Evolutionary conservation across 805 yeast species (phyloP).

Genomic region (Lipomyces sp.): DNA sequence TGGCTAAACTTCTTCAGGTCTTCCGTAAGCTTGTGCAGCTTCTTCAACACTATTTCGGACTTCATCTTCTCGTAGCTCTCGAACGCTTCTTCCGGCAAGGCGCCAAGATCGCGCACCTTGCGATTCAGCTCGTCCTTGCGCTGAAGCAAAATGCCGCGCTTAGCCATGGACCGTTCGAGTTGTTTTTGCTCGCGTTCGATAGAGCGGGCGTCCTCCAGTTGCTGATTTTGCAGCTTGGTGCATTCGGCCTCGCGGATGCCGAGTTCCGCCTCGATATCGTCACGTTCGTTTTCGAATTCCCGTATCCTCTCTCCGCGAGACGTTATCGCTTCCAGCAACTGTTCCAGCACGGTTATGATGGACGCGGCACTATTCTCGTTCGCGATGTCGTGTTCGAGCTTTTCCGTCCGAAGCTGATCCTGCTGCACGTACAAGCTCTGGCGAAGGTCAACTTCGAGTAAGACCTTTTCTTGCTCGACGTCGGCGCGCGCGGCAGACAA

Average conservation of each 20-base stretch:
- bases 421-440: constrained; percentile 56
- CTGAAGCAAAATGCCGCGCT: constrained; percentile 53
- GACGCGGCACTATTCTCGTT: constrained; percentile 34
- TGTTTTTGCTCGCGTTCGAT: constrained; percentile 59
- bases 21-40: constrained; percentile 53
- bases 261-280: constrained; percentile 30
- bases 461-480: constrained; percentile 48
- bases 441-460: constrained; percentile 54
- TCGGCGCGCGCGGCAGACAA: constrained; percentile 43
- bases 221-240: constrained; percentile 55
- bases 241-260: constrained; percentile 42
- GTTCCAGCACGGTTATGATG: constrained; percentile 24
- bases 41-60: constrained; percentile 53
- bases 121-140: constrained; percentile 70
- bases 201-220: constrained; percentile 50
- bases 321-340: constrained; percentile 33
- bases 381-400: constrained; percentile 21
- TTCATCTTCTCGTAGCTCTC: constrained; percentile 43
- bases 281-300: constrained; percentile 31
- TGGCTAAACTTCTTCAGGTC: constrained; percentile 64
- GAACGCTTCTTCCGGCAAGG: constrained; percentile 81
- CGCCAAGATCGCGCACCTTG: constrained; percentile 80
- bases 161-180: constrained; percentile 63
- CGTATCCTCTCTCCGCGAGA: constrained; percentile 34
- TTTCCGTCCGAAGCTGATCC: constrained; percentile 38